A percentile compares a stretch with the other conserved stretches of the same genome.
Evolutionary conservation across 805 yeast genomes (phyloP).

Genomic region (Monosporozyma servazzii): DNA sequence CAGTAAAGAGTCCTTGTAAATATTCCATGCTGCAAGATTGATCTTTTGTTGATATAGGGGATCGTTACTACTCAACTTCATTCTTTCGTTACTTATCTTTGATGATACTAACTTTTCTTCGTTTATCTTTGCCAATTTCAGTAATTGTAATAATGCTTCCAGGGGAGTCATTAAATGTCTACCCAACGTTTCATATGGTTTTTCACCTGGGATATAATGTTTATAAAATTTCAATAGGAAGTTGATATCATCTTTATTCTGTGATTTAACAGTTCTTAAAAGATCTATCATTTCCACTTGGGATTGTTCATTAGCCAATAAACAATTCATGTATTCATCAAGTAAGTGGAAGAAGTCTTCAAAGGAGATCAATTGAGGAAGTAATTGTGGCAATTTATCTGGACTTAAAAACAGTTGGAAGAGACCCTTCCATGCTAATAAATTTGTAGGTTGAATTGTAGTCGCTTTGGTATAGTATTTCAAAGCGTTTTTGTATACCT

Average conservation of each 20-base stretch:
- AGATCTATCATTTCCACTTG: constrained; percentile 42
- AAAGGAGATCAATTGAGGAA: constrained; percentile 35
- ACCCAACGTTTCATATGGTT: constrained; percentile 45
- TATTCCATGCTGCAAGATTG: constrained; percentile 36
- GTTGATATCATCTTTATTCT: constrained; percentile 25
- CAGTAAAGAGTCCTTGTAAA: constrained; percentile 43
- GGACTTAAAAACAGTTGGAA: constrained; percentile 34
- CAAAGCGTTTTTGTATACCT: constrained; percentile 10
- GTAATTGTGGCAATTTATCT: constrained; percentile 14
- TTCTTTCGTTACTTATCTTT: constrained; percentile 37
- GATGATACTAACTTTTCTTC: constrained; percentile 38
- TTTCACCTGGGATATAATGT: constrained; percentile 46
- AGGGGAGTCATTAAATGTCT: constrained; percentile 38
- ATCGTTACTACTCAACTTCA: constrained; percentile 38
- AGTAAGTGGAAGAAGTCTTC: constrained; percentile 35
- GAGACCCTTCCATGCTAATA: constrained; percentile 78
- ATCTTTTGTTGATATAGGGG: constrained; percentile 34
- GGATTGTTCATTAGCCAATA: constrained; percentile 36
- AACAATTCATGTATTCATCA: constrained; percentile 36
- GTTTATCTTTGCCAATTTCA: constrained; percentile 31
- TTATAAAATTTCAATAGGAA: constrained; percentile 39
- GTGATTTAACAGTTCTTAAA: constrained; percentile 37
- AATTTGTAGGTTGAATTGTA: constrained; percentile 38
- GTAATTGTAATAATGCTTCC: constrained; percentile 37
- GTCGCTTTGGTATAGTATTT: constrained; percentile 42